A percentile compares a stretch with the other conserved stretches of the same genome.
These are phyloP conservation scores for Claviceps africana DNA, from an alignment of 2,329 filamentous ascomycete species.

Conservation along the genomic window DNA sequence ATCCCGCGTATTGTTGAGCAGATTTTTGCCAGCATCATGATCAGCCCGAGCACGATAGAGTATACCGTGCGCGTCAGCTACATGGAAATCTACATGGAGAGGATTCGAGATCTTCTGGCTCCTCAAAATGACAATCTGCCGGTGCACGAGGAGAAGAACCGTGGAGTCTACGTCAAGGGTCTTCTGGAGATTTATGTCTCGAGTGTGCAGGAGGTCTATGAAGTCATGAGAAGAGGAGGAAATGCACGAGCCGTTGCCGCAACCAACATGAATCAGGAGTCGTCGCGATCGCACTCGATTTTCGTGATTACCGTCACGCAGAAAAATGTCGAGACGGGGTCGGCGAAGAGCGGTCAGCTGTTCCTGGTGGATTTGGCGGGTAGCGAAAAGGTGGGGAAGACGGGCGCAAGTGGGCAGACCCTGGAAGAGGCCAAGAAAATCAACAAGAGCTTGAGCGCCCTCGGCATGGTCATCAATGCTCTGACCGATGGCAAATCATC, in stretches of 20 bases:
- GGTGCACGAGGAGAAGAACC: constrained; percentile 94
- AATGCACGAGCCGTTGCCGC: constrained; percentile 80
- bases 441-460: constrained; percentile 96
- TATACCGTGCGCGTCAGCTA: constrained; percentile 98
- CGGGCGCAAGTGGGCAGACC: constrained; percentile 90
- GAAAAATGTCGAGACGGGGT: constrained; percentile 94
- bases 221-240: constrained; percentile 89
- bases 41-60: constrained; percentile 84
- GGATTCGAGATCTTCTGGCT: constrained; percentile 81
- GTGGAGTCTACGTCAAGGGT: constrained; percentile 93
- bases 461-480: constrained; percentile 98
- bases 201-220: constrained; percentile 88
- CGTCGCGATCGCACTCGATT: constrained; percentile 94
- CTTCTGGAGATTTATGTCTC: constrained; percentile 90
- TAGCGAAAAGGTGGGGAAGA: constrained; percentile 98
- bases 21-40: constrained; percentile 90
- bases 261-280: constrained; percentile 99
- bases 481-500: constrained; percentile 94
- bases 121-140: constrained; percentile 93
- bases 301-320: constrained; percentile 95
- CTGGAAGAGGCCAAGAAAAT: constrained; percentile 99
- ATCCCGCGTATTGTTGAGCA: constrained; percentile 95
- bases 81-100: constrained; percentile 99
- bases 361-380: constrained; percentile 97
- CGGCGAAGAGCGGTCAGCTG: constrained; percentile 87